Percentiles rank a stretch among this genome's conserved stretches.
phyloP scores from a whole-genome alignment of 768 basidiomycete species.

The Pleurotus cornucopiae region DNA sequence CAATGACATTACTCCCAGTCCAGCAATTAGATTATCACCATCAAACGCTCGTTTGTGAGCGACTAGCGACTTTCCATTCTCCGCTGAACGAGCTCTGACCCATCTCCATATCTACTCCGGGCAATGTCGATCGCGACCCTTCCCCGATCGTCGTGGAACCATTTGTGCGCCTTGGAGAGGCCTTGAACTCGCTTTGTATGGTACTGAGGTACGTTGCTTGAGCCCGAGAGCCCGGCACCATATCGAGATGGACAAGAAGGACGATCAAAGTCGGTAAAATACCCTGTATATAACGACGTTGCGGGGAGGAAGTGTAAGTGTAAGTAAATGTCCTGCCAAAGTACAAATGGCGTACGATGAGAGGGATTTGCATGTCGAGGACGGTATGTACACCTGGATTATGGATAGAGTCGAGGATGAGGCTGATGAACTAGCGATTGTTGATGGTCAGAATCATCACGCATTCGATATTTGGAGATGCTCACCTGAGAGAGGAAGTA shows the following conservation, averaged over 20 bases:
- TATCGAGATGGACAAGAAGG: slow-evolving; percentile 4
- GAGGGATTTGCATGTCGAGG: slow-evolving; percentile 7
- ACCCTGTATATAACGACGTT: background rate
- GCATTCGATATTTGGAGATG: background rate
- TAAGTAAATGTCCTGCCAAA: too few species aligned
- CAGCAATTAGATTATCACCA: too few species aligned
- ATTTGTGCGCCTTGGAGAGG: background rate
- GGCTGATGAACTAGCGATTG: background rate
- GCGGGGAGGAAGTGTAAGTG: background rate
- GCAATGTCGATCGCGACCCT: background rate
- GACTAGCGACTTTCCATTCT: slow-evolving; percentile 5
- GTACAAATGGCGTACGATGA: background rate
- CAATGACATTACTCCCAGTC: too few species aligned
- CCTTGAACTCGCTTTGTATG: slow-evolving; percentile 4
- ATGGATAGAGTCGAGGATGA: slow-evolving; percentile 2
- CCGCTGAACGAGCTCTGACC: background rate
- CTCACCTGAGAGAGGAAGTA: slow-evolving; percentile 3
- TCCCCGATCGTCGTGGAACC: slow-evolving; percentile 2
- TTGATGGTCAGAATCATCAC: background rate
- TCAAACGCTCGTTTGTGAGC: background rate
- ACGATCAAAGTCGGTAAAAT: slow-evolving; percentile 7
- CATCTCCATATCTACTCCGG: background rate
- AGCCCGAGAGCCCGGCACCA: slow-evolving; percentile 2
- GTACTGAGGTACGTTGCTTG: background rate
- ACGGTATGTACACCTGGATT: slow-evolving; percentile 5